Base-by-base conservation (phyloP, 768 basidiomycete species). In the Pulveroboletus sp. region DNA sequence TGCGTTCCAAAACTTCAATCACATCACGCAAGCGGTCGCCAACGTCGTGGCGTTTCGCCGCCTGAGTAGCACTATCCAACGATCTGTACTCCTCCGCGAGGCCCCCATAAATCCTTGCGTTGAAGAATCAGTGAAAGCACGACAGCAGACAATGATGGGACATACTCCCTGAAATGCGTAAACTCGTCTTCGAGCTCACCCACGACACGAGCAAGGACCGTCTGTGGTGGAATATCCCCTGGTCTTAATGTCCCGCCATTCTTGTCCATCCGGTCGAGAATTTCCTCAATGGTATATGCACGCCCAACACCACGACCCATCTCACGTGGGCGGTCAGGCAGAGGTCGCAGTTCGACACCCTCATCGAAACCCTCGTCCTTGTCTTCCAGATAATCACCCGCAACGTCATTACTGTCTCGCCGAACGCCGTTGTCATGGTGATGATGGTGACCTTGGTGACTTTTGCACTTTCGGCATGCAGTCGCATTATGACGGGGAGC, bases 111-210 rank as follows among this genome's bases (percentile, higher is more conserved):
- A 97, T 84, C 57, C 95, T 98, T 55, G 40, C n/a, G 38, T 44
- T 34, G 16, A 29, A 33, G 2, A 16, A 31, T 67, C 23, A 65
- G 56, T 3, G 4, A 11, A 35, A 45, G n/a, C 1, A n/a, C 11
- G 6, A 33, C 17, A 38, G 11, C 19, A 24, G n/a, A 16, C 6
- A 19, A 21, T 13, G 10, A 5, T 13, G 16, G 35, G 36, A 72
- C 83, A 24, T 56, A 97, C 97, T 87, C 84, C 70, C 92, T 97
- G 67, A 94, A 95, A 69, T 93, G 91, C 31, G 81, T 81, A 61
- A 97, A 98, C 63, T 99, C 95, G 52, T 93, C 93, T 64, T 98
- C 95, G 8, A 99, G 74, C 67, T 95, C 92, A 51, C 86, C 66
- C 25, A 97, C 71, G 11, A 97, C 91, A 4, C 88, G 75, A 24